These are phyloP conservation scores for Zygoascus hellenicus DNA, from an alignment of 1,139 yeast species.

Conservation along the genomic window DNA sequence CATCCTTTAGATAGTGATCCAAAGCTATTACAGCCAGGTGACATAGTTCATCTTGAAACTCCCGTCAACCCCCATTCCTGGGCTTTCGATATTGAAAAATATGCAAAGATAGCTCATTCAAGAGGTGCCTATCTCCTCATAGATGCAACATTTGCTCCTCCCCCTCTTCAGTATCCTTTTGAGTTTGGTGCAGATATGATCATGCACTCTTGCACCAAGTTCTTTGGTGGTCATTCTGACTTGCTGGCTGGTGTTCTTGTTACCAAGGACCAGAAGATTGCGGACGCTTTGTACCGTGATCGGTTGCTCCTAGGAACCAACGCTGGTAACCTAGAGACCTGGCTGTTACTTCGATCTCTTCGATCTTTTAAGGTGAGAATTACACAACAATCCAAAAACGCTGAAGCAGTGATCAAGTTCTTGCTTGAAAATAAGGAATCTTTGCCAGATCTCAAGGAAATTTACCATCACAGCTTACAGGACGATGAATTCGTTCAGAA, in stretches of 20 bases:
- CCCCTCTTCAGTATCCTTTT: constrained; percentile 80
- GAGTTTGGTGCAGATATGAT: constrained; percentile 74
- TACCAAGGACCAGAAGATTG: constrained; percentile 48
- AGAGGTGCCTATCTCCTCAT: constrained; percentile 64
- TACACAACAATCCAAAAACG: constrained; percentile 56
- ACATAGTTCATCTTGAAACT: constrained; percentile 75
- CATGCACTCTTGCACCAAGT: constrained; percentile 87
- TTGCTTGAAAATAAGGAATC: constrained; percentile 45
- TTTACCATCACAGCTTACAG: constrained; percentile 75
- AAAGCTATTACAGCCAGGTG: constrained; percentile 54
- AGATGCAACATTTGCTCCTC: constrained; percentile 92
- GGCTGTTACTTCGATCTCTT: constrained; percentile 66
- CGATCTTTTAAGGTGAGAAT: constrained; percentile 74
- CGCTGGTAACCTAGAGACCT: constrained; percentile 71
- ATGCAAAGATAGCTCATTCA: constrained; percentile 62
- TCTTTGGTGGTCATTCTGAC: constrained; percentile 93
- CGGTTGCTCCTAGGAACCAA: constrained; percentile 70
- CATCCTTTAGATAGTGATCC: constrained; percentile 49
- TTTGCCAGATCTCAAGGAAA: constrained; percentile 45
- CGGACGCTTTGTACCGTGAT: constrained; percentile 48
- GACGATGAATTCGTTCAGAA: constrained; percentile 52
- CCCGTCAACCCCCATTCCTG: constrained; percentile 84
- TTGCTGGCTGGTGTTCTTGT: constrained; percentile 73
- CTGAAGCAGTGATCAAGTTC: constrained; percentile 55
- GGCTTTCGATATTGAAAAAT: constrained; percentile 55